Conservation (phyloP, 73 alveolate species). For the Tetrahymena borealis region DNA sequence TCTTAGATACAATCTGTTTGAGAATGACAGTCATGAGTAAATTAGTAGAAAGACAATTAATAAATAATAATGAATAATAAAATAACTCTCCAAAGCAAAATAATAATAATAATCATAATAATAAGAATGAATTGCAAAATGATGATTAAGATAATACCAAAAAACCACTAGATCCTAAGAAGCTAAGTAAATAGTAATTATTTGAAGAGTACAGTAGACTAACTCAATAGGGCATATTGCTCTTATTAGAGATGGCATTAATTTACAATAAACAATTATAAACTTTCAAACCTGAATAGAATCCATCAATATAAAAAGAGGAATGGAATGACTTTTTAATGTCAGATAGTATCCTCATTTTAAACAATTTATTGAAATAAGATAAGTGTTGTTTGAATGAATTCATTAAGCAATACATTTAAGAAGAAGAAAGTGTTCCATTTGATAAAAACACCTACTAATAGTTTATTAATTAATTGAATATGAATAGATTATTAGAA, state of each 20-base stretch:
- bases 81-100: not conserved
- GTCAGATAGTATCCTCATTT: not conserved
- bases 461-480: not conserved
- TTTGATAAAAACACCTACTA: not conserved
- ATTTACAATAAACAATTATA: not conserved
- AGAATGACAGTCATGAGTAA: not conserved
- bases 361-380: not conserved
- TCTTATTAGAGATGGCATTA: not conserved
- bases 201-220: not conserved
- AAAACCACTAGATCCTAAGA: no score
- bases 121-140: not conserved
- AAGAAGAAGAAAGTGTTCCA: not conserved
- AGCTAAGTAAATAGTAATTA: no score
- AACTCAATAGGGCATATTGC: not conserved
- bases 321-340: not conserved
- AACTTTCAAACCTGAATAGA: not conserved
- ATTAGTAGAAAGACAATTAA: not conserved
- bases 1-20: slow-evolving; percentile 1
- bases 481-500: not conserved
- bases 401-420: not conserved
- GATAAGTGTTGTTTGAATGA: not conserved
- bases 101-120: not conserved
- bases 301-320: not conserved
- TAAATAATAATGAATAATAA: not conserved
- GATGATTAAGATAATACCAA: no score